A percentile compares a stretch with the other conserved stretches of the same genome.
phyloP scores from a whole-genome alignment of 352 stramenopile species.

The Pythium vanterpoolii region DNA sequence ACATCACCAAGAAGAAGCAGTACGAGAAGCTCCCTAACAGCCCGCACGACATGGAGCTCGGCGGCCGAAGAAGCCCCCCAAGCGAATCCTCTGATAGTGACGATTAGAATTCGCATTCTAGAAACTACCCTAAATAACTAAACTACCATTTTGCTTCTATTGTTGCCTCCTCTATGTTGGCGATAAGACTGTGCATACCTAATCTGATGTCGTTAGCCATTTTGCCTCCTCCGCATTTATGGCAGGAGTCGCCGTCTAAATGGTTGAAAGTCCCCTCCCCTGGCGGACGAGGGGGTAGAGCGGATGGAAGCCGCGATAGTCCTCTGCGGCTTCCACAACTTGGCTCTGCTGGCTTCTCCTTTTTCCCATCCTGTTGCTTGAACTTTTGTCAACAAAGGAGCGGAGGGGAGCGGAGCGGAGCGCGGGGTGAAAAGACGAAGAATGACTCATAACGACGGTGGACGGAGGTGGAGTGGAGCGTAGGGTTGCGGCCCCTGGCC shows the following conservation, averaged over 20 bases:
- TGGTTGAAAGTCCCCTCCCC: conserved; percentile 1
- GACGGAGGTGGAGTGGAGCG: conserved; percentile 10
- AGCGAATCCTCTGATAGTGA: conserved; percentile 10
- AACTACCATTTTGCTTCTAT: neutral
- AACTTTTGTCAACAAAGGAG: conserved; percentile 9
- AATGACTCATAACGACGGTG: conserved; percentile 19
- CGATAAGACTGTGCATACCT: too few species aligned
- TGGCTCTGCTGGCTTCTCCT: neutral
- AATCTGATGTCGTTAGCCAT: too few species aligned
- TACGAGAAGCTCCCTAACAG: conserved; percentile 47
- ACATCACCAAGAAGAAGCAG: conserved; percentile 49
- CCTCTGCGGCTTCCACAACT: neutral
- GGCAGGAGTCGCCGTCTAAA: conserved; percentile 11
- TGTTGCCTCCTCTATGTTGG: neutral
- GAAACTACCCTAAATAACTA: neutral
- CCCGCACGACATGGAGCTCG: conserved; percentile 28
- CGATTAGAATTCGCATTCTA: neutral
- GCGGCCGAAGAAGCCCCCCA: neutral
- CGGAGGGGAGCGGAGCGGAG: conserved; percentile 14
- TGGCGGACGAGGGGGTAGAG: neutral
- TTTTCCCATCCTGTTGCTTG: conserved; percentile 10
- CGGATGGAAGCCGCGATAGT: too few species aligned
- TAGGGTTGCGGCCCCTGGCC: conserved; percentile 29
- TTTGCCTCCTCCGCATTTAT: neutral
- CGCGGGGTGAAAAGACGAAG: conserved; percentile 13